Evolutionary conservation across 805 yeast species (phyloP), one percentile per base, ranked within the genome.

Genomic region (Candida parachauliodes): DNA sequence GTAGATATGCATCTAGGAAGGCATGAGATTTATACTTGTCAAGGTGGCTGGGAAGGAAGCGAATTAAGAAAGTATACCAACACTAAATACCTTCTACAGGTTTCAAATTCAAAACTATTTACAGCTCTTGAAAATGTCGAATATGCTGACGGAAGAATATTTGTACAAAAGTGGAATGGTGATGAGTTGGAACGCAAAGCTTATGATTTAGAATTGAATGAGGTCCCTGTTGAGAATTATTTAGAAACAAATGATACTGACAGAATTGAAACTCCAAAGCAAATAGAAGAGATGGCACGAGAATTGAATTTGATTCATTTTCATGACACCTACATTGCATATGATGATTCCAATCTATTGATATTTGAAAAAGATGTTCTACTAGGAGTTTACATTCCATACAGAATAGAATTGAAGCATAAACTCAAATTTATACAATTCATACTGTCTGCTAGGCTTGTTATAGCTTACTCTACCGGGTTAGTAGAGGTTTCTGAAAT

Each of bases 11-110:
- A 14, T 12, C 18, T 5, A 4, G 26, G 28, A 17, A 29, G 18
- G 3, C 15, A n/a, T 4, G 24, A 16, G 3, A 5, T 36, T 14
- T 40, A 24, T 32, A 29, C 41, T 14, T 40, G 44, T 18, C 44
- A 40, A 32, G 44, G 44, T 11, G 36, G 44, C 19, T 28, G 30
- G 24, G 19, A 33, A 23, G 37, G 41, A 2, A 40, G 44, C 27
- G 44, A 40, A 22, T 17, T 37, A 9, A 23, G 41, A 14, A 40
- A 40, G 10, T 40, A 32, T 21, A 12, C 14, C 8, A 23, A 15
- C 12, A 32, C 10, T 18, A 32, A 14, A 17, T 32, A 16, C 10
- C 16, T 17, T 6, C 3, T 32, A 4, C 10, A 32, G 5, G 16
- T 17, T 23, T 16, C 15, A 15, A 5, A 10, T 27, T n/a, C 28